These are phyloP conservation scores for Cytospora mali DNA, from an alignment of 2,329 filamentous ascomycete species.

Conservation along the genomic window DNA sequence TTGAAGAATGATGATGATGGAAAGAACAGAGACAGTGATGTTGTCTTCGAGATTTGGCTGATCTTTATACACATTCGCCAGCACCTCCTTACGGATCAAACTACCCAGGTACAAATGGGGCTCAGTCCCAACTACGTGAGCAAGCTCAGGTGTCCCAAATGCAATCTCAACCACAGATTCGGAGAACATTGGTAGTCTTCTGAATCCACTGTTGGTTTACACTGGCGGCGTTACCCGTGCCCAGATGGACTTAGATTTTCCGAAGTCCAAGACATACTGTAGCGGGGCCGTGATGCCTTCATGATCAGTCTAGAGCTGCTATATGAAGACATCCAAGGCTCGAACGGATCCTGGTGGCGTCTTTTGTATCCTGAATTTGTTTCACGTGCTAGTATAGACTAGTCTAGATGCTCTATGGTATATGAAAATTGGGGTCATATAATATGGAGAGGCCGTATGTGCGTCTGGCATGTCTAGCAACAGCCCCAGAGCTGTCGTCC, in stretches of 20 bases:
- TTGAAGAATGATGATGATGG: constrained; percentile 20
- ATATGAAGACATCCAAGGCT: neutral
- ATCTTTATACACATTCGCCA: constrained; percentile 6
- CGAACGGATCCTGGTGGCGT: constrained; percentile 2
- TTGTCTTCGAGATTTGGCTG: neutral
- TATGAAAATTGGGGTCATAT: constrained; percentile 17
- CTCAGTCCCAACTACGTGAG: neutral
- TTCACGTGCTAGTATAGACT: constrained; percentile 2
- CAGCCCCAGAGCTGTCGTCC: constrained; percentile 13
- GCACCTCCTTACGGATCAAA: neutral
- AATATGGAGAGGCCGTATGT: constrained; percentile 8
- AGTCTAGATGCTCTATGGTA: neutral
- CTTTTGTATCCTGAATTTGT: neutral
- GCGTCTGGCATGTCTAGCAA: too few relatives aligned
- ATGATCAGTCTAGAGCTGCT: neutral
- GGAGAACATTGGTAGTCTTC: constrained; percentile 8
- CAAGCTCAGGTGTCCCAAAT: neutral
- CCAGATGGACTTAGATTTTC: neutral
- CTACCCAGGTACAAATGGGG: neutral
- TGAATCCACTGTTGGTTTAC: neutral
- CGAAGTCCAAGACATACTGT: neutral
- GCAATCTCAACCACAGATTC: neutral
- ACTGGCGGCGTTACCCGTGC: neutral
- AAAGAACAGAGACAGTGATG: neutral
- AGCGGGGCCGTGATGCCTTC: neutral